Evolutionary conservation across 2,329 filamentous ascomycete species (phyloP).

Genomic region (Fusarium sp.): DNA sequence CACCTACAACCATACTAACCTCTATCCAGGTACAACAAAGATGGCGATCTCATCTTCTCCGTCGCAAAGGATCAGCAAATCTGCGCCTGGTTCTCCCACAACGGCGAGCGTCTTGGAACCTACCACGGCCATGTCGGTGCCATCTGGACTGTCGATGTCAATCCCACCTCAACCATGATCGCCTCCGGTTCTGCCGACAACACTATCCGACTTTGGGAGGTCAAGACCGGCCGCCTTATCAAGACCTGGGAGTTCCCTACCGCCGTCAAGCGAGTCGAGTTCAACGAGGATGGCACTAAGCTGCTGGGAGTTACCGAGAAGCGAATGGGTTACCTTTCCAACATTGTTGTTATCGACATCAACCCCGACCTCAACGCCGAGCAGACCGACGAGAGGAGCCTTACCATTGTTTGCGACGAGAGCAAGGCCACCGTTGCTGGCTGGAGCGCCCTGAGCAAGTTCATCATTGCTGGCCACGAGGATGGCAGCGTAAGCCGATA

Average conservation of each 20-base stretch:
- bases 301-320: conserved; percentile 97
- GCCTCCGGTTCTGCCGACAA: conserved; percentile 98
- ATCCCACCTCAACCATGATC: conserved; percentile 90
- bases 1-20: conserved; percentile 31
- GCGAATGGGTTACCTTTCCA: conserved; percentile 95
- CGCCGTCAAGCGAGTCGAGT: conserved; percentile 97
- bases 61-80: conserved; percentile 96
- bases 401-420: conserved; percentile 93
- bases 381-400: conserved; percentile 82
- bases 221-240: conserved; percentile 89
- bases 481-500: conserved; percentile 93
- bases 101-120: conserved; percentile 96
- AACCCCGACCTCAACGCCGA: conserved; percentile 82
- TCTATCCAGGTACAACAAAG: conserved; percentile 78
- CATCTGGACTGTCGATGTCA: conserved; percentile 98
- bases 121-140: conserved; percentile 98
- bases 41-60: conserved; percentile 97
- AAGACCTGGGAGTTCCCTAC: conserved; percentile 99
- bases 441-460: conserved; percentile 93
- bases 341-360: conserved; percentile 93
- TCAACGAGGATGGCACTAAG: conserved; percentile 91
- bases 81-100: conserved; percentile 96
- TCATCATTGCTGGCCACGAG: conserved; percentile 97
- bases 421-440: conserved; percentile 98
- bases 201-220: conserved; percentile 96